Base-by-base conservation (phyloP, 108 stramenopile genomes). In the Fistulifera pelliculosa region DNA sequence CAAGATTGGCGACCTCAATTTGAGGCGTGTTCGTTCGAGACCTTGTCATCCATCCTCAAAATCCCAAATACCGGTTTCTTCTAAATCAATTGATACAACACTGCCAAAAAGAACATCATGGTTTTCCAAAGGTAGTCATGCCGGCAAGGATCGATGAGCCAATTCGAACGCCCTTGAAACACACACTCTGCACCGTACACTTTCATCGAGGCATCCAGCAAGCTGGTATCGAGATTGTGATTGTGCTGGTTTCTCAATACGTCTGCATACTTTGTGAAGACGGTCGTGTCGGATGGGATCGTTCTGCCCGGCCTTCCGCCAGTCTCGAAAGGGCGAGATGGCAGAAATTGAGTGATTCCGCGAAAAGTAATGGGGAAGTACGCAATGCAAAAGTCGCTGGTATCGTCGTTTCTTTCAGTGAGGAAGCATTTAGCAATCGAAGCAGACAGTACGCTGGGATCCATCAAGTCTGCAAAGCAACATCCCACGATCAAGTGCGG, bases 341-440 rank as follows among this genome's bases (percentile, higher is more conserved):
- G 80, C 28, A 62, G 23, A 53, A 90, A 80, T 26, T 79, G 77
- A 0, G 91, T 95, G 43, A 55, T 71, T 0, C 94, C 94, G 12
- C 61, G 62, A 69, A 93, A 95, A 17, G 94, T 95, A 27, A 95
- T 95, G 13, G 94, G 94, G 56, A 95, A 83, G 59, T 93, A 95
- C 16, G 87, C 73, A 28, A 95, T 44, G 12, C 26, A n/a, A 23
- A 7, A n/a, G 31, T 60, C 45, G 18, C 27, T 4, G 39, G 6
- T 7, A 44, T 19, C 17, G 27, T 47, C 24, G 41, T 17, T 14
- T 57, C 45, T 48, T 18, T 14, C 16, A 15, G 24, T 2, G 2
- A 65, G 56, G 65, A 83, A 84, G 19, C 63, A 49, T 6, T 57
- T 49, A 1, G 68, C 14, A 51, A 89, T 47, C 13, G 71, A 70